These are phyloP conservation scores for Aspergillus glaucus DNA, from an alignment of 2,329 filamentous ascomycete genomes.

Conservation along the genomic window DNA sequence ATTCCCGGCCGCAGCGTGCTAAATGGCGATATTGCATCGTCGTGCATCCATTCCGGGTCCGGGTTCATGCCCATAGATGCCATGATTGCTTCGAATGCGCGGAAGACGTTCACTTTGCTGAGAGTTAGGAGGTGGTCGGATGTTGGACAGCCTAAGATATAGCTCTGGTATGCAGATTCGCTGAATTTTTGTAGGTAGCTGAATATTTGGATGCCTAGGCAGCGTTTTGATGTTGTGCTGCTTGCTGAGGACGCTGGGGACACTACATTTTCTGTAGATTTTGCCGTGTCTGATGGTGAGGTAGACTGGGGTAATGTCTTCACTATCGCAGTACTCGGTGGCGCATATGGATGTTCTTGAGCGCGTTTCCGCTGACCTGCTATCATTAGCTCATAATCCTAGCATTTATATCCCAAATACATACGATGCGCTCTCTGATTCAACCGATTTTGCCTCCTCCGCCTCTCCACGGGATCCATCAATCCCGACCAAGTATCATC, in stretches of 20 bases:
- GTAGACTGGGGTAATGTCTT: neutral
- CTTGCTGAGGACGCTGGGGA: neutral
- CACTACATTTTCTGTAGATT: no score
- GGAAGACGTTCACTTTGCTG: constrained; percentile 31
- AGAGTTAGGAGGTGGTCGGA: constrained; percentile 29
- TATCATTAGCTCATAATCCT: neutral
- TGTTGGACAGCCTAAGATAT: constrained; percentile 18
- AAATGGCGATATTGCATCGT: constrained; percentile 25
- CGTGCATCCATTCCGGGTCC: constrained; percentile 15
- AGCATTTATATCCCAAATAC: neutral
- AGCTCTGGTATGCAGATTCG: constrained; percentile 18
- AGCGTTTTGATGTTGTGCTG: constrained; percentile 1
- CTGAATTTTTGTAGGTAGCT: constrained; percentile 14
- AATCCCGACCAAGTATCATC: constrained; percentile 20
- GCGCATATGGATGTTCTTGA: neutral
- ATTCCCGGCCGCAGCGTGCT: constrained; percentile 6
- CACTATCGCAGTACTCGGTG: neutral
- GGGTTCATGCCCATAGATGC: constrained; percentile 19
- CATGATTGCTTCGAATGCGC: constrained; percentile 25
- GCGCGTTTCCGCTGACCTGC: constrained; percentile 18
- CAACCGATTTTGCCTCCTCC: constrained; percentile 24
- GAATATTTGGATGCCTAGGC: neutral
- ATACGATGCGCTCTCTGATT: constrained; percentile 27
- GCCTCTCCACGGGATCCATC: constrained; percentile 20
- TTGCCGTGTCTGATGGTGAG: no score